Base-by-base conservation (phyloP, 345 rosid species). In the Cardiospermum halicacabum region DNA sequence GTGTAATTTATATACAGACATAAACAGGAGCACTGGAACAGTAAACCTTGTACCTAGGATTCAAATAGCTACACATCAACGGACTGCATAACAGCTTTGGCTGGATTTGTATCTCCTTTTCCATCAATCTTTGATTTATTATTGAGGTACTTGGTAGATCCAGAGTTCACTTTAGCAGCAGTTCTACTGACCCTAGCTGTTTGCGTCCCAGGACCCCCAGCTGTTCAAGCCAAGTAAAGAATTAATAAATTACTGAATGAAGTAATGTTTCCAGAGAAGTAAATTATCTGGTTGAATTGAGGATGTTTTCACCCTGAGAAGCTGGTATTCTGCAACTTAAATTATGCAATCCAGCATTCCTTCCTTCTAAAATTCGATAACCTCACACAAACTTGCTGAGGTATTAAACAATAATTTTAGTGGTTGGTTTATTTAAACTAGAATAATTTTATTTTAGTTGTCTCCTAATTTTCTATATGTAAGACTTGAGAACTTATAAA, bases 121-220 rank as follows among this genome's bases (percentile, higher is more conserved):
- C 56, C 72, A 10, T 60, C 78, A 43, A 51, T 45, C 75, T 74
- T 83, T 24, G 82, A 58, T 64, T 62, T 68, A 42, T 70, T 81
- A 64, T 64, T 78, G 53, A 58, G 18, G 22, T 65, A 34, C 71
- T 74, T 79, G 53, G 75, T 73, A 39, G 78, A 64, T 51, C 74
- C 65, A 0, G 78, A 73, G 7, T 77, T 67, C 40, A 58, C 76
- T 72, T 73, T 82, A 13, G 66, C 69, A 22, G 69, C 73, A 43
- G 71, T 53, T 73, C 78, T 70, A 24, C 60, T 62, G 2, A 69
- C 73, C 76, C 81, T 78, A 39, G 73, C 61, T 13, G 74, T 36
- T 67, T 70, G 79, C 39, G 67, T 60, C 42, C 77, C 78, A 11
- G 67, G 54, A n/a, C 64, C 56, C 36, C 73, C 75, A 8, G 82